Evolutionary conservation across 805 yeast species (phyloP).

Genomic region (Yueomyces sp.): DNA sequence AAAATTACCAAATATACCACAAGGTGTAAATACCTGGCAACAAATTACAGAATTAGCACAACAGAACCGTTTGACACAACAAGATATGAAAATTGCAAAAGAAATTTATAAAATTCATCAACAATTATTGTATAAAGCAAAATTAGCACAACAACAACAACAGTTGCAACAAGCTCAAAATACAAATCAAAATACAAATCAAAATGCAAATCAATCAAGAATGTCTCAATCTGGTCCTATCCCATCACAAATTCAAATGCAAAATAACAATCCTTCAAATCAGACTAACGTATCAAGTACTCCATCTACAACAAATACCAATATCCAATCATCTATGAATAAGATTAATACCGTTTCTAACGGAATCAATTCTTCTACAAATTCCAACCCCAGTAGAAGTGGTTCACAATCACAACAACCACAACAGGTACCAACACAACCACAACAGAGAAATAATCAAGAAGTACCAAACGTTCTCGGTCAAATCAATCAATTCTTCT

Average conservation of each 20-base stretch:
- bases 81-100: conserved; percentile 20
- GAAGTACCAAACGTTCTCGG: conserved; percentile 22
- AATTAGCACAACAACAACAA: conserved; percentile 25
- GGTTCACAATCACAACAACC: conserved; percentile 25
- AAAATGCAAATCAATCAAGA: conserved; percentile 14
- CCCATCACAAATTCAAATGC: conserved; percentile 8
- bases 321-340: conserved; percentile 4
- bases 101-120: conserved; percentile 49
- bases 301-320: conserved; percentile 1
- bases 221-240: conserved; percentile 5
- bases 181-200: conserved; percentile 8
- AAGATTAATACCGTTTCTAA: conserved; percentile 2
- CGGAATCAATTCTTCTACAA: conserved; percentile 3
- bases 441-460: conserved; percentile 18
- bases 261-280: conserved; percentile 11
- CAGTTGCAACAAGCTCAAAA: conserved; percentile 25
- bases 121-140: conserved; percentile 37
- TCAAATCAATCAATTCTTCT: conserved; percentile 23
- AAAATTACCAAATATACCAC: conserved; percentile 33
- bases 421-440: conserved; percentile 18
- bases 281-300: neutral
- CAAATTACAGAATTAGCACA: conserved; percentile 21
- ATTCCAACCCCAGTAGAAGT: conserved; percentile 8
- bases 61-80: conserved; percentile 21
- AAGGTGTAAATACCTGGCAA: conserved; percentile 69